phyloP scores from a whole-genome alignment of 345 rosid genomes.

The Citrus glauca region DNA sequence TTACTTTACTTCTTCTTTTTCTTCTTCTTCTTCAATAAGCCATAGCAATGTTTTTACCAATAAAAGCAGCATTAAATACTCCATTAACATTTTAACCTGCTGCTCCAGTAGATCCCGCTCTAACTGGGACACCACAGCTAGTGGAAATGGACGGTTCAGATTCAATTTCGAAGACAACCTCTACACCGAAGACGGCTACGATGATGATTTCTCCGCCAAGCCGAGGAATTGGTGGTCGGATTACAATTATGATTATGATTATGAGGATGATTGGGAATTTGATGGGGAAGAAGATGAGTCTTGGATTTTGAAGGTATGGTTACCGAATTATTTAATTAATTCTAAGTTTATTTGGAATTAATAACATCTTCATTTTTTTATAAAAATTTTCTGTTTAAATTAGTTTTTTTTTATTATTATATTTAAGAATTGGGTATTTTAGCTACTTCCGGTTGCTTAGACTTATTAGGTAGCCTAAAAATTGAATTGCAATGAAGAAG shows the following conservation, averaged over 20 bases:
- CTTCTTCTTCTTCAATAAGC: neutral
- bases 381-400: neutral
- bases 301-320: constrained; percentile 60
- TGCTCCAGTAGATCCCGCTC: neutral
- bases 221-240: constrained; percentile 27
- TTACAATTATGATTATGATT: neutral
- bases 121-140: neutral
- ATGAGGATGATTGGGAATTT: constrained; percentile 15
- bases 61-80: neutral
- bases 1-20: neutral
- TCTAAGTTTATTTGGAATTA: neutral
- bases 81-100: neutral
- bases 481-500: too few species aligned
- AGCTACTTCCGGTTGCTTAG: too few species aligned
- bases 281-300: constrained; percentile 42
- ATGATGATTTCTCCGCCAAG: neutral
- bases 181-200: constrained; percentile 1
- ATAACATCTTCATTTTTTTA: too few species aligned
- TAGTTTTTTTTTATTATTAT: neutral
- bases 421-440: too few species aligned
- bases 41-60: neutral
- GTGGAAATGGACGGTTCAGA: constrained; percentile 5
- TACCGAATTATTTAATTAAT: neutral
- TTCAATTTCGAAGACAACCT: constrained; percentile 2
- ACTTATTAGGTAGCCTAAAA: too few species aligned